These are phyloP conservation scores for Phytophthora europaea DNA, from an alignment of 352 stramenopile genomes.

Conservation along the genomic window DNA sequence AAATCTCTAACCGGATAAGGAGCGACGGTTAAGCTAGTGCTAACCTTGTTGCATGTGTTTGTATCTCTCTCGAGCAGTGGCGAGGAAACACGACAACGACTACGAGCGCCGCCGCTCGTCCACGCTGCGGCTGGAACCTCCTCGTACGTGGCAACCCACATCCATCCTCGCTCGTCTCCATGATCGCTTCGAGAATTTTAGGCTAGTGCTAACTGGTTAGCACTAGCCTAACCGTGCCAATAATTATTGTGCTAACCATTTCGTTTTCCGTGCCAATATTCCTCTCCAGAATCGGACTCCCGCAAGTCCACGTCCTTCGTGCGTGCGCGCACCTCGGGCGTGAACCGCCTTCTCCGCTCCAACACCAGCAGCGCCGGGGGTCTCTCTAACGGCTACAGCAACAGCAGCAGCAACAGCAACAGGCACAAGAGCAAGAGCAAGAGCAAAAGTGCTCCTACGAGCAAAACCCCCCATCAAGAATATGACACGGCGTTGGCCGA, in stretches of 20 bases:
- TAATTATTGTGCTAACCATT: conserved; percentile 2
- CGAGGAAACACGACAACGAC: conserved; percentile 77
- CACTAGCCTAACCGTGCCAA: conserved; percentile 1
- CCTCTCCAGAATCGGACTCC: conserved; percentile 51
- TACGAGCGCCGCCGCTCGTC: conserved; percentile 65
- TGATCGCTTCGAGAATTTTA: background rate
- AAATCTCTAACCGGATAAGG: background rate
- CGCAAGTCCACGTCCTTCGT: conserved; percentile 64
- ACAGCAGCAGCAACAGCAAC: conserved; percentile 8
- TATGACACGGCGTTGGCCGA: conserved; percentile 13
- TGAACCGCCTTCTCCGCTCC: conserved; percentile 67
- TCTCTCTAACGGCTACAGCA: conserved; percentile 24
- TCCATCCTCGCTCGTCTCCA: background rate
- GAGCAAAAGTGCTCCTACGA: conserved; percentile 38
- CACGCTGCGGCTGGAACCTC: conserved; percentile 65
- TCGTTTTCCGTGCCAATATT: background rate
- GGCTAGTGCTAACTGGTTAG: background rate
- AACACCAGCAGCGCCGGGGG: conserved; percentile 46
- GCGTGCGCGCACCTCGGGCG: conserved; percentile 65
- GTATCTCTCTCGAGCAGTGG: conserved; percentile 26
- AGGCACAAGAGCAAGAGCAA: conserved; percentile 5
- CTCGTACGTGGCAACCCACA: conserved; percentile 54
- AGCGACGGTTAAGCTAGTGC: background rate
- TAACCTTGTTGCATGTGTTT: conserved; percentile 20
- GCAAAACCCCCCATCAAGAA: conserved; percentile 25